Evolutionary conservation across 1,284 basidiomycete genomes (phyloP).

Genomic region (Trichosporon ovoides): DNA sequence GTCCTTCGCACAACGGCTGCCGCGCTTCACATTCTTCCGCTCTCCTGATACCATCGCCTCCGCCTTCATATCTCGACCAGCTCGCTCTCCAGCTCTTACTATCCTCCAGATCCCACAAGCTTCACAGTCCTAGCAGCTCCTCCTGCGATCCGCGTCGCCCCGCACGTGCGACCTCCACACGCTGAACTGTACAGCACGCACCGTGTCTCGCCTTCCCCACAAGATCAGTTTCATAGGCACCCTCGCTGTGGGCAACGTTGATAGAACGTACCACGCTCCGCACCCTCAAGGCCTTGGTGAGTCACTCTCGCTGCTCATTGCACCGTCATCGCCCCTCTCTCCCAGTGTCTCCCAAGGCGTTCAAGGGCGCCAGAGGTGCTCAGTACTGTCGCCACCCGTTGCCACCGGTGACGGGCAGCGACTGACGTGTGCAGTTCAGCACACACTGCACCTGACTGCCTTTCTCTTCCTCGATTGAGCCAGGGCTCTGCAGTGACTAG

Average conservation of each 20-base stretch:
- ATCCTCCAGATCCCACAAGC: no score
- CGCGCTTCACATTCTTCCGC: no score
- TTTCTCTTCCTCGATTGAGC: not conserved
- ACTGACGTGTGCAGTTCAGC: not conserved
- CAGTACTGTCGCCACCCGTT: not conserved
- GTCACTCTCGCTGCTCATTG: not conserved
- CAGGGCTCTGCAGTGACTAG: not conserved
- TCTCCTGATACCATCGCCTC: no score
- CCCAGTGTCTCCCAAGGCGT: not conserved
- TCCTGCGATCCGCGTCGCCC: not conserved
- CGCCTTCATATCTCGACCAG: no score
- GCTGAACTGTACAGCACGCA: not conserved
- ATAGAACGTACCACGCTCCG: not conserved
- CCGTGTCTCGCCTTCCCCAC: constrained; percentile 1
- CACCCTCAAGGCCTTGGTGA: not conserved
- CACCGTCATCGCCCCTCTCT: not conserved
- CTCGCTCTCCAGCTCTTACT: no score
- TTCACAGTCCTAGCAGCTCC: not conserved
- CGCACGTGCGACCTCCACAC: constrained; percentile 6
- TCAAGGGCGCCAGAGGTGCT: not conserved
- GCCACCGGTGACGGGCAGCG: not conserved
- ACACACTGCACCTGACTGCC: not conserved
- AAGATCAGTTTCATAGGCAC: not conserved
- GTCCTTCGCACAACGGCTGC: no score
- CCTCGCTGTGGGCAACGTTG: not conserved